Evolutionary conservation across 1,139 yeast genomes (phyloP).

Genomic region (Protomyces inouyei): DNA sequence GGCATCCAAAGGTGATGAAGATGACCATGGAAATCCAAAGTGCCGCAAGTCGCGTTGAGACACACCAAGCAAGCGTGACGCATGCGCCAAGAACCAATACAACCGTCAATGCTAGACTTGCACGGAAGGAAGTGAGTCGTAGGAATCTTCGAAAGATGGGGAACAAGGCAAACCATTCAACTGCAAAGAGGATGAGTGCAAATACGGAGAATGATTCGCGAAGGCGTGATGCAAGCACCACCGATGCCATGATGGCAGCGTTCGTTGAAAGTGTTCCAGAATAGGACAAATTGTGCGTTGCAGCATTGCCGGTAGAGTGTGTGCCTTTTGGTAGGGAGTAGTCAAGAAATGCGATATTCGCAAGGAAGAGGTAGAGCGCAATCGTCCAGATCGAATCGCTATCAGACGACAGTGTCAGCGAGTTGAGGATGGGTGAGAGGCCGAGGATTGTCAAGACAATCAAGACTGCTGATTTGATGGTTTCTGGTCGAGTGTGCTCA

Average conservation of each 20-base stretch:
- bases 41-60: conserved; percentile 31
- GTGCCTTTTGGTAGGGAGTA: conserved; percentile 41
- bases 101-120: conserved; percentile 21
- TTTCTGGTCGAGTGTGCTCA: conserved; percentile 33
- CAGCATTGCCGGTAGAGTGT: conserved; percentile 1
- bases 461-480: conserved; percentile 60
- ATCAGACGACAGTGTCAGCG: conserved; percentile 81
- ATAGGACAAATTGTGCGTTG: conserved; percentile 33
- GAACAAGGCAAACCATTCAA: conserved; percentile 64
- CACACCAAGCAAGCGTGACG: conserved; percentile 9
- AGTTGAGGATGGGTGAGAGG: conserved; percentile 81
- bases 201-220: conserved; percentile 70
- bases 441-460: conserved; percentile 68
- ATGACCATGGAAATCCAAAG: conserved; percentile 52
- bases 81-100: conserved; percentile 25
- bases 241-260: conserved; percentile 76
- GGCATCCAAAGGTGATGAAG: conserved; percentile 54
- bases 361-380: conserved; percentile 67
- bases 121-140: conserved; percentile 31
- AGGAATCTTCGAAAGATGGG: conserved; percentile 66
- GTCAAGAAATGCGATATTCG: conserved; percentile 64
- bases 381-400: conserved; percentile 95
- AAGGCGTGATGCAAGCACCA: conserved; percentile 82
- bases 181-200: conserved; percentile 69
- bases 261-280: conserved; percentile 73